These are phyloP conservation scores for Xylaria curta DNA, from an alignment of 495 filamentous ascomycete genomes.

Conservation along the genomic window DNA sequence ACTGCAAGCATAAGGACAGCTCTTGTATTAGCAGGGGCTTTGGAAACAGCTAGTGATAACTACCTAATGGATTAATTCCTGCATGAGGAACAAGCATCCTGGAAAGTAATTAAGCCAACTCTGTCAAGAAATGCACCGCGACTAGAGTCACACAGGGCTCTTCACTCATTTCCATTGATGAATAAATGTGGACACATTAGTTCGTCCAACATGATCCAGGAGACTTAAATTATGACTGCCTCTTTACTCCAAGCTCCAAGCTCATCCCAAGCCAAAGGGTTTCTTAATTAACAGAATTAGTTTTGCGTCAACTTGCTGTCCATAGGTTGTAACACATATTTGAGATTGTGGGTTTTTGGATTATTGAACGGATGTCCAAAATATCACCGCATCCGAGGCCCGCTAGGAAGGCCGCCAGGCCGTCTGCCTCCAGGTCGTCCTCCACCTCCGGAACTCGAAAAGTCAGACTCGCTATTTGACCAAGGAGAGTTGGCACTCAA, in stretches of 20 bases:
- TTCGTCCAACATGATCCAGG: neutral
- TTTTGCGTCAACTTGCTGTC: neutral
- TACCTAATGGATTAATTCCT: conserved; percentile 1
- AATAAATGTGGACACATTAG: neutral
- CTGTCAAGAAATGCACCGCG: neutral
- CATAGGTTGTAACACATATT: neutral
- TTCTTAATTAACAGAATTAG: neutral
- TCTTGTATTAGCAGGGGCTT: neutral
- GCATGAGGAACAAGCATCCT: conserved; percentile 2
- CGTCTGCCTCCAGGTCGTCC: conserved; percentile 42
- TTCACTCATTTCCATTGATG: neutral
- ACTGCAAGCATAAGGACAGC: neutral
- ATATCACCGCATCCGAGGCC: conserved; percentile 49
- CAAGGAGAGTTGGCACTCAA: conserved; percentile 57
- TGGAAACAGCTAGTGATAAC: conserved; percentile 9
- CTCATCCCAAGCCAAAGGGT: neutral
- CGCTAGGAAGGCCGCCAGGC: conserved; percentile 49
- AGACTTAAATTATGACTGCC: neutral
- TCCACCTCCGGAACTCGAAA: conserved; percentile 45
- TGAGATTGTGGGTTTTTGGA: neutral
- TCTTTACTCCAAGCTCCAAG: neutral
- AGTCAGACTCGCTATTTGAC: conserved; percentile 49
- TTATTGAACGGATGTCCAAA: neutral
- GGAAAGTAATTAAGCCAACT: neutral
- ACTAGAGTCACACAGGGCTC: neutral